Conservation (phyloP, 2,329 filamentous ascomycete genomes). For the Amauroascus niger region DNA sequence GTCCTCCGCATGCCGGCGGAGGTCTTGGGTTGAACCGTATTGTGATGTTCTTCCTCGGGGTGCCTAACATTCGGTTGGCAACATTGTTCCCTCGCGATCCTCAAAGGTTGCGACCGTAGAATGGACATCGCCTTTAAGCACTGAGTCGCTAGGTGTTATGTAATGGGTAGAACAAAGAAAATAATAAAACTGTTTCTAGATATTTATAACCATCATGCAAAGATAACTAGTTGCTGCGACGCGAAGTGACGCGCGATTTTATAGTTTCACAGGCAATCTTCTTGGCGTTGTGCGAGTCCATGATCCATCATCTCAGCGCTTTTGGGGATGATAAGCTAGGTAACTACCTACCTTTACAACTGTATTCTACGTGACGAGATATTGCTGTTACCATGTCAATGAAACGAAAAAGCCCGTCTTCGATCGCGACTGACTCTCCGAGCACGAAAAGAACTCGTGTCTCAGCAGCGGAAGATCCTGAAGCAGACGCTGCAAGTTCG, state of each 20-base stretch:
- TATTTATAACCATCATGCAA: too few species aligned
- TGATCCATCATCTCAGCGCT: too few species aligned
- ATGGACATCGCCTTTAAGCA: constrained; percentile 1
- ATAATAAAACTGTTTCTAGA: too few species aligned
- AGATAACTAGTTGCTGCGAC: neutral
- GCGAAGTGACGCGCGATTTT: neutral
- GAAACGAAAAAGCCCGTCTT: constrained; percentile 14
- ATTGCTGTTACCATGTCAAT: constrained; percentile 8
- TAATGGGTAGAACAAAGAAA: constrained; percentile 2
- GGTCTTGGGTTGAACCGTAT: constrained; percentile 58
- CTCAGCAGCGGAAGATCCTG: constrained; percentile 23
- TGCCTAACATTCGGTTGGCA: constrained; percentile 54
- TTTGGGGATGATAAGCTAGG: too few species aligned
- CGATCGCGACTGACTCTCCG: constrained; percentile 2
- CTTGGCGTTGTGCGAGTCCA: too few species aligned
- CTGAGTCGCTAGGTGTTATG: neutral
- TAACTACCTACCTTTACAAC: too few species aligned
- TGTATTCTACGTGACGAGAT: neutral
- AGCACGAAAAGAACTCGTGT: constrained; percentile 27
- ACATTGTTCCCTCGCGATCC: constrained; percentile 57
- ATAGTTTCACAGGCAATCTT: too few species aligned
- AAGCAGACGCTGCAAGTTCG: constrained; percentile 21
- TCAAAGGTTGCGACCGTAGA: constrained; percentile 41
- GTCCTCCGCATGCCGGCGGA: constrained; percentile 55
- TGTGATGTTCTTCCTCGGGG: constrained; percentile 56